phyloP scores from a whole-genome alignment of 208 protist species.

The Wallacemonas sp. region DNA sequence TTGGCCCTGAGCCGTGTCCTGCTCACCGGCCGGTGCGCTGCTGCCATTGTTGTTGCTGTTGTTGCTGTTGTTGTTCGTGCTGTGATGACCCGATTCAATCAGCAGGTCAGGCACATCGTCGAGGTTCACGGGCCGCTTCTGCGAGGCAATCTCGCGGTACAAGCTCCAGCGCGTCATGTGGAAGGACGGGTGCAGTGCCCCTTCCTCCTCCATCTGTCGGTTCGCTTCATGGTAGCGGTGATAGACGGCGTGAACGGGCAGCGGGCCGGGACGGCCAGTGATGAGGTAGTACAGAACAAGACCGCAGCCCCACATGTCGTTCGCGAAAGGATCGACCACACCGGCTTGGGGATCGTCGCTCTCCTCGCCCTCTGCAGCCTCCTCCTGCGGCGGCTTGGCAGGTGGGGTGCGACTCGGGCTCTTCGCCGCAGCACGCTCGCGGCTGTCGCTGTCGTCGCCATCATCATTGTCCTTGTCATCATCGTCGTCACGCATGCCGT shows the following conservation, averaged over 20 bases:
- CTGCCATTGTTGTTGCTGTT: neutral
- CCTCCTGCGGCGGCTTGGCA: too few species aligned
- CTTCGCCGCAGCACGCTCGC: too few species aligned
- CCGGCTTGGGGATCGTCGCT: slow-evolving; percentile 1
- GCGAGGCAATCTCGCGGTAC: slow-evolving; percentile 64
- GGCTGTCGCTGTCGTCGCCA: too few species aligned
- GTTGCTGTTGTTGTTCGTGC: slow-evolving; percentile 10
- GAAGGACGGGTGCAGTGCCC: slow-evolving; percentile 8
- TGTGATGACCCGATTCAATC: slow-evolving; percentile 22
- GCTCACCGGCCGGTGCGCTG: neutral
- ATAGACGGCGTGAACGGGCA: slow-evolving; percentile 50
- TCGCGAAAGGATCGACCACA: slow-evolving; percentile 37
- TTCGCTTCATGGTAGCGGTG: slow-evolving; percentile 24
- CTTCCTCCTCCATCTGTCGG: slow-evolving; percentile 12
- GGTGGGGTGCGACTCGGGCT: too few species aligned
- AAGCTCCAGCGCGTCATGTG: slow-evolving; percentile 64
- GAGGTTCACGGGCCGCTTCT: slow-evolving; percentile 45
- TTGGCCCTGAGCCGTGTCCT: neutral
- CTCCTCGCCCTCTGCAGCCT: slow-evolving; percentile 8
- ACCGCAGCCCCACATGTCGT: slow-evolving; percentile 88
- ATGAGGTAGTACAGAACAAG: slow-evolving; percentile 79
- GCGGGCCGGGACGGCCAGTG: slow-evolving; percentile 51
- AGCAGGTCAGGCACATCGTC: slow-evolving; percentile 46
- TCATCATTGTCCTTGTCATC: too few species aligned
- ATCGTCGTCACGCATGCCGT: slow-evolving; percentile 31